Conservation (phyloP, 2,329 filamentous ascomycete genomes). For the Ceratocystis albifundus region DNA sequence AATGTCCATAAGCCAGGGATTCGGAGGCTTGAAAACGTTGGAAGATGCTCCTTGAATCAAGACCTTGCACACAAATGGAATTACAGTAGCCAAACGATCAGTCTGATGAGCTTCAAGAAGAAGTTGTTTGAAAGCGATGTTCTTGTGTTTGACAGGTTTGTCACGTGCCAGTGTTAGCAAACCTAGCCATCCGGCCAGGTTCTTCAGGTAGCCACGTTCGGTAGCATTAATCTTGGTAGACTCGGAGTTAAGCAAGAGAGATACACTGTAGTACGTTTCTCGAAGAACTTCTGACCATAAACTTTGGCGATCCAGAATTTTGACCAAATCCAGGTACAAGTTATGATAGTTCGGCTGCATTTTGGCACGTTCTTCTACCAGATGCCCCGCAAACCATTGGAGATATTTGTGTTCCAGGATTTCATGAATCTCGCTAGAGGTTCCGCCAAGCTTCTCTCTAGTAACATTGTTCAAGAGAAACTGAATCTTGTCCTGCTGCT, state of each 20-base stretch:
- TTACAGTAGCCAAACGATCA: conserved; percentile 79
- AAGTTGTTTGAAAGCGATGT: conserved; percentile 93
- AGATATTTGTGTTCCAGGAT: conserved; percentile 71
- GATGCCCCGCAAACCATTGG: conserved; percentile 91
- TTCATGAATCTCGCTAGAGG: conserved; percentile 69
- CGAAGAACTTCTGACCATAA: conserved; percentile 84
- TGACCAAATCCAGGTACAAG: conserved; percentile 81
- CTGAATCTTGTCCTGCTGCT: conserved; percentile 82
- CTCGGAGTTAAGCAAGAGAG: conserved; percentile 82
- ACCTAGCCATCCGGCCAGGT: conserved; percentile 86
- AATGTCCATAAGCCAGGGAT: conserved; percentile 97
- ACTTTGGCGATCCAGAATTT: conserved; percentile 63
- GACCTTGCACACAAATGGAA: conserved; percentile 96
- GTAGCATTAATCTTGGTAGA: conserved; percentile 70
- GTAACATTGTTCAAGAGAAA: conserved; percentile 97
- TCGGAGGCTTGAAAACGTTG: conserved; percentile 82
- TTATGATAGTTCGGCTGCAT: conserved; percentile 94
- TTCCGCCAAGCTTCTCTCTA: conserved; percentile 71
- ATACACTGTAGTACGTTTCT: conserved; percentile 80
- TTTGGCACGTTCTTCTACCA: conserved; percentile 93
- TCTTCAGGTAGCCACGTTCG: conserved; percentile 82
- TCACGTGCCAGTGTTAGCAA: conserved; percentile 85
- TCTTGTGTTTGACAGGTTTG: conserved; percentile 89
- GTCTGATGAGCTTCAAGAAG: conserved; percentile 89
- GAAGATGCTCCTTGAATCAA: conserved; percentile 74